Conservation (phyloP, 768 basidiomycete species). For the Termitomyces sp. region DNA sequence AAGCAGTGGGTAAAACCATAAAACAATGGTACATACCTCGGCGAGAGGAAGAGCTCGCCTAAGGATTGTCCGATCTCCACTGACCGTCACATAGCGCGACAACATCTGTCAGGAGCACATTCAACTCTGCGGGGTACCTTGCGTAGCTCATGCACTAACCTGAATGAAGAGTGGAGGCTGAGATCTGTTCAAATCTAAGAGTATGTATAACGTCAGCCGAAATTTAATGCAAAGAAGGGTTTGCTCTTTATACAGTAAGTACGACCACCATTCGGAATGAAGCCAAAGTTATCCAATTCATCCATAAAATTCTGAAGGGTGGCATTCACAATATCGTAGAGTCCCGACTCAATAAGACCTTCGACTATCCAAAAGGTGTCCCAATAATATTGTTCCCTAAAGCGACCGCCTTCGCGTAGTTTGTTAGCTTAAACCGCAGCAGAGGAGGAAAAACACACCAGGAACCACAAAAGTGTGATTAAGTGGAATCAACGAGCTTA, state of each 20-base stretch:
- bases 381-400: constrained; percentile 78
- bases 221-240: not conserved
- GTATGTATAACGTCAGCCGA: constrained; percentile 35
- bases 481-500: constrained; percentile 83
- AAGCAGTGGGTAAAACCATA: not conserved
- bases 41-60: constrained; percentile 79
- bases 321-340: constrained; percentile 68
- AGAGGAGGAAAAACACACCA: constrained; percentile 37
- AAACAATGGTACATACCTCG: constrained; percentile 45
- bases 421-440: not conserved
- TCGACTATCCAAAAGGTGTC: constrained; percentile 83
- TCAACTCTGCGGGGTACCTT: not conserved
- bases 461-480: constrained; percentile 92
- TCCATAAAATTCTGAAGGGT: constrained; percentile 96
- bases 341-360: constrained; percentile 78
- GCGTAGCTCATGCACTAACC: constrained; percentile 31
- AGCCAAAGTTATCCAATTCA: constrained; percentile 77
- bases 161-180: constrained; percentile 90
- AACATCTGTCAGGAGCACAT: constrained; percentile 63
- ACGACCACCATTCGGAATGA: constrained; percentile 92
- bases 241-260: constrained; percentile 70
- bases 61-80: constrained; percentile 71
- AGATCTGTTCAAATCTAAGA: constrained; percentile 75
- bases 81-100: constrained; percentile 70
- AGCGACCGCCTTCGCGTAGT: constrained; percentile 51